phyloP scores from a whole-genome alignment of 2,329 filamentous ascomycete species.

The Epichloe scottii region DNA sequence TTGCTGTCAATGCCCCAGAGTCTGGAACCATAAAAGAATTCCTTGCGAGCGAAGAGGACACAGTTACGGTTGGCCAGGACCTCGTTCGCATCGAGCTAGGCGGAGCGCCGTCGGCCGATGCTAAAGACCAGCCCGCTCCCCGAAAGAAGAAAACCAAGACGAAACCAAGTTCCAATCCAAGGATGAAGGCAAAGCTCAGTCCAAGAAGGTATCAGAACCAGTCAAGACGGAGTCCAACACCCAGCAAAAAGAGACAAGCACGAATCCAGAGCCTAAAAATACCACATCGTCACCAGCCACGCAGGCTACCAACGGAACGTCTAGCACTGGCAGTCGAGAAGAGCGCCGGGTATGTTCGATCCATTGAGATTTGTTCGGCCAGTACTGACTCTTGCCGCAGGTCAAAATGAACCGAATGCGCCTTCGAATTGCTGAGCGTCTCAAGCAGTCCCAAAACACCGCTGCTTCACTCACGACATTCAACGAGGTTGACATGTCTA shows the following conservation, averaged over 20 bases:
- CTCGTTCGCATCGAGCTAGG: constrained; percentile 77
- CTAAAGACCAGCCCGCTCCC: constrained; percentile 25
- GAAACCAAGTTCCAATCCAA: background rate
- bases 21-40: constrained; percentile 87
- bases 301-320: constrained; percentile 7
- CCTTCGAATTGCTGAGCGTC: constrained; percentile 86
- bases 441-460: constrained; percentile 99
- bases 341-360: constrained; percentile 66
- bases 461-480: constrained; percentile 95
- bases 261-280: constrained; percentile 25
- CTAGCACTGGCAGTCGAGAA: constrained; percentile 56
- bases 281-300: constrained; percentile 14
- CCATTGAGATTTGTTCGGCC: background rate
- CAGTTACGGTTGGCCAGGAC: constrained; percentile 87
- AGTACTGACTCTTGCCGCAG: constrained; percentile 30
- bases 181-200: background rate
- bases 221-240: constrained; percentile 11
- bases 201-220: background rate
- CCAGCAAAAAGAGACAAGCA: constrained; percentile 11
- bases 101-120: constrained; percentile 30
- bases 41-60: constrained; percentile 86
- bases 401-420: constrained; percentile 99
- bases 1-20: constrained; percentile 87
- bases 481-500: constrained; percentile 99
- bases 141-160: constrained; percentile 18